A percentile compares a stretch with the other conserved stretches of the same genome.
phyloP scores from a whole-genome alignment of 1,139 yeast genomes.

The Debaryomycetaceae sp. region DNA sequence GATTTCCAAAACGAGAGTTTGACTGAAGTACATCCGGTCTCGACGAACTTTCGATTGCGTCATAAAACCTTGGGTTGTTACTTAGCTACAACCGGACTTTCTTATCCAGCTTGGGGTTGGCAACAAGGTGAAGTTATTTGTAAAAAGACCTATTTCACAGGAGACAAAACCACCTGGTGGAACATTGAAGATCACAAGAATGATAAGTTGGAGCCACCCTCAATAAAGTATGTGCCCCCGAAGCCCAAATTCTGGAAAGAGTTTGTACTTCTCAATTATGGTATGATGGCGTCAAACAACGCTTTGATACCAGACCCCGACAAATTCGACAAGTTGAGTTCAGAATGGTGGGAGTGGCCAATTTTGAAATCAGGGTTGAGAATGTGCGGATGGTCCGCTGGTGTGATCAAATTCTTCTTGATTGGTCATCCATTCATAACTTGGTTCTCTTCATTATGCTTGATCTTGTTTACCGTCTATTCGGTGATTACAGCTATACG shows the following conservation, averaged over 20 bases:
- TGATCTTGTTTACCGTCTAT: conserved; percentile 19
- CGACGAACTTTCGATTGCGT: conserved; percentile 63
- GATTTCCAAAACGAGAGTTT: conserved; percentile 39
- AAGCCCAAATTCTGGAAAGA: conserved; percentile 68
- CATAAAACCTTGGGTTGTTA: conserved; percentile 68
- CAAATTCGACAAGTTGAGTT: conserved; percentile 60
- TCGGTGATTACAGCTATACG: conserved; percentile 16
- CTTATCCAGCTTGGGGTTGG: conserved; percentile 80
- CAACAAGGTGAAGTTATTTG: conserved; percentile 80
- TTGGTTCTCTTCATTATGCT: conserved; percentile 47
- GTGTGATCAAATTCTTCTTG: conserved; percentile 52
- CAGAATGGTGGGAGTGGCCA: conserved; percentile 86
- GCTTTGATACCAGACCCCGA: conserved; percentile 74
- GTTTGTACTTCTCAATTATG: conserved; percentile 63
- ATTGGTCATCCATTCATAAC: conserved; percentile 67
- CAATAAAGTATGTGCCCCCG: conserved; percentile 52
- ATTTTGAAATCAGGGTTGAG: conserved; percentile 58
- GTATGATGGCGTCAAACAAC: conserved; percentile 77
- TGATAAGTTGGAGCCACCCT: conserved; percentile 35
- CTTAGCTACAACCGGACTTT: conserved; percentile 65
- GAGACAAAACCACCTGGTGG: conserved; percentile 78
- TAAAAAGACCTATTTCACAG: conserved; percentile 43
- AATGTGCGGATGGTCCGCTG: conserved; percentile 63
- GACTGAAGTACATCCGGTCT: conserved; percentile 57
- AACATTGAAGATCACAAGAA: conserved; percentile 68